Evolutionary conservation across 805 yeast species (phyloP).

Genomic region (Sugiyamaella americana): DNA sequence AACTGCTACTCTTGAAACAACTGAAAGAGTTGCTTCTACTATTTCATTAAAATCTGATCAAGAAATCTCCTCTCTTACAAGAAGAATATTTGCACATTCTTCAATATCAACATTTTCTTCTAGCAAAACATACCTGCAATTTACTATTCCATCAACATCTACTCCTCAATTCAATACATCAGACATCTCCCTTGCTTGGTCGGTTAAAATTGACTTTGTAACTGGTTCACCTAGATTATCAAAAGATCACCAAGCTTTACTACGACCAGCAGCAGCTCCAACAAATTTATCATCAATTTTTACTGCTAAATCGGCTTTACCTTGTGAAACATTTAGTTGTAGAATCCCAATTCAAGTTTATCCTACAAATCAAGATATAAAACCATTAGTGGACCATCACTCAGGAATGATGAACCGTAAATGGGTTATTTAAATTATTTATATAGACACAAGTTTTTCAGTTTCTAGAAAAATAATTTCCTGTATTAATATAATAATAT

Average conservation of each 20-base stretch:
- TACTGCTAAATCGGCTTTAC: constrained; percentile 16
- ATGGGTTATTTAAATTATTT: constrained; percentile 4
- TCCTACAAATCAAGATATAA: constrained; percentile 43
- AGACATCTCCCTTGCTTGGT: constrained; percentile 29
- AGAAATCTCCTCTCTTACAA: constrained; percentile 20
- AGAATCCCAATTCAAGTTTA: constrained; percentile 41
- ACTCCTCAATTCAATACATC: constrained; percentile 32
- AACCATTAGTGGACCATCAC: constrained; percentile 37
- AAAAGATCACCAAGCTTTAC: neutral
- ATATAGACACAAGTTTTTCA: neutral
- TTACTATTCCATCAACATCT: constrained; percentile 33
- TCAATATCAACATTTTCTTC: constrained; percentile 22
- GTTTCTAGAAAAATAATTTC: neutral
- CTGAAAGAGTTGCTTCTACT: constrained; percentile 28
- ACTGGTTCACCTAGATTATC: constrained; percentile 14
- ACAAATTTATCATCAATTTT: neutral
- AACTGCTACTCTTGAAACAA: constrained; percentile 35
- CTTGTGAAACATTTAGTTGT: constrained; percentile 33
- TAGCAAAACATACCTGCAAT: constrained; percentile 22
- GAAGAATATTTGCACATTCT: constrained; percentile 25
- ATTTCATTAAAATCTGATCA: constrained; percentile 24
- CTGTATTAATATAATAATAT: neutral
- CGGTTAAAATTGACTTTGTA: constrained; percentile 28
- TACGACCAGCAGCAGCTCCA: neutral
- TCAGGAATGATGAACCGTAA: constrained; percentile 6